Evolutionary conservation across 768 basidiomycete species (phyloP).

Genomic region (Phaeolepiota aurea): DNA sequence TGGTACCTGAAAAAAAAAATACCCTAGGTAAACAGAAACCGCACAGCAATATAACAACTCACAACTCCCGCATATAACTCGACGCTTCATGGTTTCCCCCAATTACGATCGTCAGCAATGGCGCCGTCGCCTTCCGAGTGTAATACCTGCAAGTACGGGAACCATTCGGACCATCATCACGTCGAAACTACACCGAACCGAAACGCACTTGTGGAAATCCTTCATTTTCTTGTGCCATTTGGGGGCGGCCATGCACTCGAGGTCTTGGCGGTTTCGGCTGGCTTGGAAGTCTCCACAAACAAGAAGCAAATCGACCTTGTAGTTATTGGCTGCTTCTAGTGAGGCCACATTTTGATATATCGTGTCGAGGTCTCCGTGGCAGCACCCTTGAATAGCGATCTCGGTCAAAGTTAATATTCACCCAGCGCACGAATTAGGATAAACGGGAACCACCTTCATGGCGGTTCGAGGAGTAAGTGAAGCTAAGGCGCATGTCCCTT

Average conservation of each 20-base stretch:
- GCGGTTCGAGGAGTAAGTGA: too few relatives aligned
- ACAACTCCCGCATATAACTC: slow-evolving; percentile 96
- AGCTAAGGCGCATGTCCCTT: too few relatives aligned
- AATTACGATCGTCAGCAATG: slow-evolving; percentile 85
- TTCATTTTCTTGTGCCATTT: slow-evolving; percentile 80
- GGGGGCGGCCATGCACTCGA: slow-evolving; percentile 88
- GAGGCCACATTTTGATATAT: slow-evolving; percentile 68
- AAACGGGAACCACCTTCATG: too few relatives aligned
- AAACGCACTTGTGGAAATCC: slow-evolving; percentile 71
- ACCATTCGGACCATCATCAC: slow-evolving; percentile 1
- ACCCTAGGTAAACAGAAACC: neutral
- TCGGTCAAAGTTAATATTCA: too few relatives aligned
- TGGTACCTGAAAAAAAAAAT: slow-evolving; percentile 63
- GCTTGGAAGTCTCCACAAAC: slow-evolving; percentile 98
- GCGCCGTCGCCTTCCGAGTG: slow-evolving; percentile 71
- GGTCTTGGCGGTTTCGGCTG: slow-evolving; percentile 74
- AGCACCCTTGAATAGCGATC: slow-evolving; percentile 92
- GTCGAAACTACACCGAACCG: neutral
- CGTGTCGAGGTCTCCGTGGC: slow-evolving; percentile 85
- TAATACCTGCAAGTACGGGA: slow-evolving; percentile 72
- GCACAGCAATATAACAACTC: slow-evolving; percentile 18
- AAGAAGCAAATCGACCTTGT: slow-evolving; percentile 77
- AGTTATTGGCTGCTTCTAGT: slow-evolving; percentile 53
- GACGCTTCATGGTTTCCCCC: slow-evolving; percentile 98
- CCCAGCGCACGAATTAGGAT: too few relatives aligned